Percentiles rank a stretch among this genome's conserved stretches.
Conservation (phyloP, 164 flowering plant species). For the Aristolochia fimbriata region DNA sequence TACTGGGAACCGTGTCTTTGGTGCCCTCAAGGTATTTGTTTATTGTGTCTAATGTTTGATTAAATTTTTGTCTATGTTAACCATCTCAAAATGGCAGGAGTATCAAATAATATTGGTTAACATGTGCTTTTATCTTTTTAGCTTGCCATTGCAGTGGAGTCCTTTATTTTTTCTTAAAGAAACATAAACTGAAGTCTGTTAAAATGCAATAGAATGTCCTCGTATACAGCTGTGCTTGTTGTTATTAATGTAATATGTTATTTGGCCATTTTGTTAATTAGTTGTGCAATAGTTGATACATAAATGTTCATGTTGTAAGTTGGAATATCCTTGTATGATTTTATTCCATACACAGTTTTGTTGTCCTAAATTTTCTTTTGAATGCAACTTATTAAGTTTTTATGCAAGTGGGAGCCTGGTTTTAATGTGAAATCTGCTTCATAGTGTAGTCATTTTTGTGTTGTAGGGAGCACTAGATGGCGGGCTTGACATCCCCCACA, state of each 20-base stretch:
- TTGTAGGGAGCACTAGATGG: conserved; percentile 83
- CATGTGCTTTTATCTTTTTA: too few relatives aligned
- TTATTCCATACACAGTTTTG: not conserved
- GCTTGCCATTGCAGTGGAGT: too few relatives aligned
- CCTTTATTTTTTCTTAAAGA: too few relatives aligned
- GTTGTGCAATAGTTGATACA: not conserved
- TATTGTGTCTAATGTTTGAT: not conserved
- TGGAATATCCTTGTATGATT: not conserved
- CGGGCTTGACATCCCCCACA: conserved; percentile 82
- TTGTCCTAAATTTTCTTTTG: not conserved
- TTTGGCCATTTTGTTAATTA: not conserved
- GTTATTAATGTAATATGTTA: not conserved
- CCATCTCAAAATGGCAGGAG: too few relatives aligned
- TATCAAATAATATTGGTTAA: too few relatives aligned
- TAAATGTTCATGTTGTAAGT: not conserved
- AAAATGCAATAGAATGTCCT: not conserved
- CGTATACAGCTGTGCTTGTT: too few relatives aligned
- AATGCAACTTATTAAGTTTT: too few relatives aligned
- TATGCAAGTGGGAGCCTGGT: not conserved
- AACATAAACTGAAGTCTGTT: too few relatives aligned
- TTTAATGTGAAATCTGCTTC: not conserved
- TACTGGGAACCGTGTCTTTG: conserved; percentile 38
- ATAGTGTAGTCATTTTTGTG: not conserved
- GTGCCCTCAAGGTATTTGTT: conserved; percentile 34
- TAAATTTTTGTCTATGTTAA: not conserved